Conservation (phyloP, 345 rosid species). For the Citrus unshiu region DNA sequence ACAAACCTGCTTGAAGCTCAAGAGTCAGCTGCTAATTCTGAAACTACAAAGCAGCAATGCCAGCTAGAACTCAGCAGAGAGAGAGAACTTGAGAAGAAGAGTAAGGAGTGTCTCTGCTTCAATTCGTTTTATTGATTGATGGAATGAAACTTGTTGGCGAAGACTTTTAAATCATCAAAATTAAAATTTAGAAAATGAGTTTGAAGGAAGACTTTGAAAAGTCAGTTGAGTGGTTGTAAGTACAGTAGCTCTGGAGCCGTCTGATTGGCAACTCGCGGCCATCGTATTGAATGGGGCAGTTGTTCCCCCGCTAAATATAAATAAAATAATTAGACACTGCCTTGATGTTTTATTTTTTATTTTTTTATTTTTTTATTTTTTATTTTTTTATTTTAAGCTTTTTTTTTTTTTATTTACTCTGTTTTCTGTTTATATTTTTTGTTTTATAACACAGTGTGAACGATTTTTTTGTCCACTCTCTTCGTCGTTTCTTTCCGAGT, state of each 20-base stretch:
- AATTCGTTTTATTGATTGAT: background rate
- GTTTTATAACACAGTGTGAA: background rate
- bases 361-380: too few relatives aligned
- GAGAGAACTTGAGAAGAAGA: background rate
- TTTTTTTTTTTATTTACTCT: too few relatives aligned
- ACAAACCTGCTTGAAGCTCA: conserved; percentile 7
- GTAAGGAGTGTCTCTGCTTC: background rate
- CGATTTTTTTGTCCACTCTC: background rate
- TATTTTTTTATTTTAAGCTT: too few relatives aligned
- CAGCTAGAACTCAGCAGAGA: background rate
- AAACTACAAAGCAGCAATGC: background rate
- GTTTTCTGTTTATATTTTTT: background rate
- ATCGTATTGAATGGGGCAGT: background rate
- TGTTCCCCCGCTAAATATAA: background rate
- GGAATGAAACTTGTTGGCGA: background rate
- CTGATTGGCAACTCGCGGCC: background rate
- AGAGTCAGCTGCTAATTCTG: background rate
- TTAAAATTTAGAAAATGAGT: background rate
- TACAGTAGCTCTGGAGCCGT: background rate
- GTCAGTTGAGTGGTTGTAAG: background rate
- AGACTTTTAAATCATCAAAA: background rate
- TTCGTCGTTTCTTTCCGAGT: background rate
- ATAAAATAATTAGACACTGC: background rate
- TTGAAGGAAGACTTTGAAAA: background rate
- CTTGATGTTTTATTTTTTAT: background rate